Conservation (phyloP, 2,329 filamentous ascomycete genomes). For the Ophiostoma ulmi region DNA sequence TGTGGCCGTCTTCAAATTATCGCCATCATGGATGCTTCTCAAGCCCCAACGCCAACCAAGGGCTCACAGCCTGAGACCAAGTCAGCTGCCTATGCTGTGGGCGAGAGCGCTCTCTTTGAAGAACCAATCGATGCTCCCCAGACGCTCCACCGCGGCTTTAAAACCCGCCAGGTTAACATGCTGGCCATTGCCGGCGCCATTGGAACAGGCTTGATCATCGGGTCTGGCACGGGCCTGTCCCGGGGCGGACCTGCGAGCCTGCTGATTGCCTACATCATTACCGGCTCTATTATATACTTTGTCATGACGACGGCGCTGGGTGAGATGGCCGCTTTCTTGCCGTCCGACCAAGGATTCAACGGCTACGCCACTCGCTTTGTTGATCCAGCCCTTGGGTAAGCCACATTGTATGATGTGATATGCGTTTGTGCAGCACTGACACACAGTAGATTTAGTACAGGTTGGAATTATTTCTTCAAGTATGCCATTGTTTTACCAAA, state of each 20-base stretch:
- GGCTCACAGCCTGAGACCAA: conserved; percentile 5
- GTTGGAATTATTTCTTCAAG: conserved; percentile 7
- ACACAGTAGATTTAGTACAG: background rate
- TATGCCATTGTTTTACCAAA: background rate
- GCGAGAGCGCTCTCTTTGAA: conserved; percentile 2
- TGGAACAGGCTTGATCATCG: conserved; percentile 3
- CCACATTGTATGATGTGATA: background rate
- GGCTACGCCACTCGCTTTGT: background rate
- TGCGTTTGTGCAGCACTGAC: background rate
- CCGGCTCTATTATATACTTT: background rate
- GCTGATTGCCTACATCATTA: background rate
- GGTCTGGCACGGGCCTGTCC: conserved; percentile 2
- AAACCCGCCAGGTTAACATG: conserved; percentile 8
- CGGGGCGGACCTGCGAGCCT: background rate
- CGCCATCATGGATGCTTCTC: background rate
- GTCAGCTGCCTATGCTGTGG: background rate
- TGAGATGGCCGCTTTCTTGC: conserved; percentile 6
- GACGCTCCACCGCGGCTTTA: conserved; percentile 8
- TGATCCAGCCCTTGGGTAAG: background rate
- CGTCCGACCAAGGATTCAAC: background rate
- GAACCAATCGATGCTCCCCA: background rate
- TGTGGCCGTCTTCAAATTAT: background rate
- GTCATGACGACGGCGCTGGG: conserved; percentile 8
- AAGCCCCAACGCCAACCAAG: background rate
- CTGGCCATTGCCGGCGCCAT: conserved; percentile 9